These are phyloP conservation scores for Coemansia sp. DNA, from an alignment of 192 early-diverging fungal genomes.

Conservation along the genomic window DNA sequence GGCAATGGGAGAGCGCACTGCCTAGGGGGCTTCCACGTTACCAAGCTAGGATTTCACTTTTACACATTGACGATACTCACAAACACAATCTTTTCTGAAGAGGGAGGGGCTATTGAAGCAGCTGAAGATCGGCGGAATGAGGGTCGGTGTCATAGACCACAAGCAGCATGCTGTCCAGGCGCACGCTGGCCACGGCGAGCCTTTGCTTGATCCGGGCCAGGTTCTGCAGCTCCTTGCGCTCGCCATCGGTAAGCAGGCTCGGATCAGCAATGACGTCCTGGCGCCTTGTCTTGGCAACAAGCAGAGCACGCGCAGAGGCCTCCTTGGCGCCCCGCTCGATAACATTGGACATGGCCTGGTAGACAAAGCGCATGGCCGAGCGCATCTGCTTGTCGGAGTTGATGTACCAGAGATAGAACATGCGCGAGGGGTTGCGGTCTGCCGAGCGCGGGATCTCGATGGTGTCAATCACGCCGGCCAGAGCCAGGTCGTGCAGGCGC, in stretches of 20 bases:
- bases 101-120: neutral
- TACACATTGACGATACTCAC: neutral
- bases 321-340: constrained; percentile 57
- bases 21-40: no score
- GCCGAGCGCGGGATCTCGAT: constrained; percentile 70
- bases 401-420: constrained; percentile 70
- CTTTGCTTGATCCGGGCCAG: constrained; percentile 47
- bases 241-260: constrained; percentile 51
- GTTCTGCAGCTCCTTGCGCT: constrained; percentile 50
- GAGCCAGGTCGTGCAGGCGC: constrained; percentile 57
- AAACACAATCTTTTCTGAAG: no score
- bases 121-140: constrained; percentile 2
- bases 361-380: constrained; percentile 53
- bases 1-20: constrained; percentile 1
- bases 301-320: constrained; percentile 39
- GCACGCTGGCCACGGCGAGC: constrained; percentile 50
- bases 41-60: neutral
- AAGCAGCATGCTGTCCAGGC: constrained; percentile 46
- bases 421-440: constrained; percentile 72
- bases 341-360: constrained; percentile 60
- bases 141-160: constrained; percentile 41
- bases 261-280: constrained; percentile 61
- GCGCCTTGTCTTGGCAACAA: constrained; percentile 64
- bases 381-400: constrained; percentile 54
- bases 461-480: constrained; percentile 51